Conservation (phyloP, 2,329 filamentous ascomycete genomes). For the Sordariomycetes sp. region DNA sequence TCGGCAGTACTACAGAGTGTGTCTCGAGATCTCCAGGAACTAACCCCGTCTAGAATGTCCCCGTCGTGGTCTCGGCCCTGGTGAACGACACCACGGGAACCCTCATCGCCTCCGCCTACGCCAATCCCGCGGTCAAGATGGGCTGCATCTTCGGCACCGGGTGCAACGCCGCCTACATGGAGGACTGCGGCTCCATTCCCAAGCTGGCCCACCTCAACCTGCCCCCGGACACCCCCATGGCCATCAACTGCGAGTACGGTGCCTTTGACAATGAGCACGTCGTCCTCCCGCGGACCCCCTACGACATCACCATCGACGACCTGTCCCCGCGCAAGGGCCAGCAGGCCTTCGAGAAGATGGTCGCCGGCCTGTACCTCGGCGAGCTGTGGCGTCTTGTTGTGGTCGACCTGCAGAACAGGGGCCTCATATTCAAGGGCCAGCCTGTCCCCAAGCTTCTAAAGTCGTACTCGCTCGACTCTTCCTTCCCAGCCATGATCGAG, state of each 20-base stretch:
- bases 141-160: constrained; percentile 98
- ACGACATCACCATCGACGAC: constrained; percentile 78
- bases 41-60: constrained; percentile 48
- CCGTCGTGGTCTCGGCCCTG: constrained; percentile 82
- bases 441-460: constrained; percentile 70
- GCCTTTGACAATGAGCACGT: constrained; percentile 91
- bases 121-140: constrained; percentile 84
- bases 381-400: constrained; percentile 87
- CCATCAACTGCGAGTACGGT: constrained; percentile 96
- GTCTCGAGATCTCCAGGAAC: background rate
- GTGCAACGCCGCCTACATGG: constrained; percentile 98
- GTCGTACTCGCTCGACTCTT: constrained; percentile 81
- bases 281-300: constrained; percentile 73
- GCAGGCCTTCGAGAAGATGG: constrained; percentile 97
- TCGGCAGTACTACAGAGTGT: background rate
- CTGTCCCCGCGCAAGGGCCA: constrained; percentile 87
- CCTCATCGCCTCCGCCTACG: constrained; percentile 91
- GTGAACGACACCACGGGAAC: constrained; percentile 98
- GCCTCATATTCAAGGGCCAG: constrained; percentile 71
- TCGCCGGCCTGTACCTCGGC: constrained; percentile 84
- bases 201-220: constrained; percentile 90
- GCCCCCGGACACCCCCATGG: constrained; percentile 71
- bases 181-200: constrained; percentile 77
- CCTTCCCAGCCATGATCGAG: constrained; percentile 86
- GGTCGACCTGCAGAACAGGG: constrained; percentile 71